phyloP scores from a whole-genome alignment of 2,329 filamentous ascomycete species.

The Monosporascus sp. region DNA sequence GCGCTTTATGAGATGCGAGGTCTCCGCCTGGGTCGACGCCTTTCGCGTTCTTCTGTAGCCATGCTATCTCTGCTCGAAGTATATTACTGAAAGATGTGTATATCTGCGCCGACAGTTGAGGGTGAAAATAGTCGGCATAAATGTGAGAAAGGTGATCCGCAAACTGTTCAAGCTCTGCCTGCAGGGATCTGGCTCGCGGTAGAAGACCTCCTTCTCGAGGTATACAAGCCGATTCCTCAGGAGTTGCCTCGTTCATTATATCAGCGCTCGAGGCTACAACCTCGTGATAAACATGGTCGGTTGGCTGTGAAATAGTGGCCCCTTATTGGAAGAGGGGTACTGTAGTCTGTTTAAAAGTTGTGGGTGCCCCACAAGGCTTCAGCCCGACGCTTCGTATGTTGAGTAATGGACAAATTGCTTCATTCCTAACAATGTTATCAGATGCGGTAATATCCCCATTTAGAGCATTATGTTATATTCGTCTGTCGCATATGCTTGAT shows the following conservation, averaged over 20 bases:
- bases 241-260: background rate
- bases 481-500: too few relatives aligned
- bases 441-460: too few relatives aligned
- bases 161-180: constrained; percentile 20
- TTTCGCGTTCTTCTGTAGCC: constrained; percentile 8
- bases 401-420: too few relatives aligned
- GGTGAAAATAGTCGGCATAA: constrained; percentile 22
- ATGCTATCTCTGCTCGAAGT: constrained; percentile 17
- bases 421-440: too few relatives aligned
- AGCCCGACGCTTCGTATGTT: too few relatives aligned
- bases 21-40: constrained; percentile 13
- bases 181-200: constrained; percentile 10
- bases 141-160: constrained; percentile 16
- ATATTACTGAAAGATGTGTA: constrained; percentile 17
- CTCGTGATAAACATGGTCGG: background rate
- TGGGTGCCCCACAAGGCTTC: too few relatives aligned
- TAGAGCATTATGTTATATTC: too few relatives aligned
- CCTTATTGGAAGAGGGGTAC: background rate
- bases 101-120: constrained; percentile 18
- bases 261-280: background rate
- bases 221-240: constrained; percentile 2
- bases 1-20: constrained; percentile 15
- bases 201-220: constrained; percentile 7
- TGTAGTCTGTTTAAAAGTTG: too few relatives aligned
- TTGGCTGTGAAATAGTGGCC: background rate